A percentile compares a stretch with the other conserved stretches of the same genome.
phyloP scores from a whole-genome alignment of 164 flowering plant species.

The Magnolia kwangsiensis region DNA sequence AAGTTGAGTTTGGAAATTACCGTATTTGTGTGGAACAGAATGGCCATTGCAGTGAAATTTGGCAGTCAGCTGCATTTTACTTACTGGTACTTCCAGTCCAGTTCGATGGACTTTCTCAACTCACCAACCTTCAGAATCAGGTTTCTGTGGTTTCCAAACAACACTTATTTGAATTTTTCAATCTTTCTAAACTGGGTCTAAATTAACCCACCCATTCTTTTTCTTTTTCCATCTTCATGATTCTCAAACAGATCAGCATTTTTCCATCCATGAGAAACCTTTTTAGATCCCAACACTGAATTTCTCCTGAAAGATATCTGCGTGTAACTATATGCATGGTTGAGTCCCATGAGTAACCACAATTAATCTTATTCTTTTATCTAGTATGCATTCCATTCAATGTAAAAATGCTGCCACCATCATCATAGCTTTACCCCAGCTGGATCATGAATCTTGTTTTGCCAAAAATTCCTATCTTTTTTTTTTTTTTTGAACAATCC shows the following conservation, averaged over 20 bases:
- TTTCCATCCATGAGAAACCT: not conserved
- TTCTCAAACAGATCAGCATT: not conserved
- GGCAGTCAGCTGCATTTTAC: too few species aligned
- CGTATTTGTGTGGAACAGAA: too few species aligned
- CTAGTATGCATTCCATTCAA: not conserved
- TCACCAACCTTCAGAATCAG: not conserved
- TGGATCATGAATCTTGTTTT: not conserved
- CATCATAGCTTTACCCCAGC: not conserved
- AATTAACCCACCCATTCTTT: too few species aligned
- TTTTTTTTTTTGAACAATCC: too few species aligned
- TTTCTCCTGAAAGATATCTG: not conserved
- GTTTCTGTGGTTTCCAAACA: not conserved
- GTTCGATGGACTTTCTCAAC: too few species aligned
- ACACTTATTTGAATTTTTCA: not conserved
- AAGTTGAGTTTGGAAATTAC: too few species aligned
- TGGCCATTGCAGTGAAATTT: too few species aligned
- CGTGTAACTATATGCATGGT: not conserved
- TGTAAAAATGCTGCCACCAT: not conserved
- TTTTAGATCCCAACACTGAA: not conserved
- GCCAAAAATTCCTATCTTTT: not conserved
- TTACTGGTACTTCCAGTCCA: too few species aligned
- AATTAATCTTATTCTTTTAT: too few species aligned
- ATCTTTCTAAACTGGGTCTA: too few species aligned
- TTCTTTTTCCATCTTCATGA: not conserved
- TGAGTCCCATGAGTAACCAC: too few species aligned